Evolutionary conservation across 176 grass and related monocot species (phyloP), one percentile per base, ranked within the genome.

Genomic region (Oryza glaberrima): DNA sequence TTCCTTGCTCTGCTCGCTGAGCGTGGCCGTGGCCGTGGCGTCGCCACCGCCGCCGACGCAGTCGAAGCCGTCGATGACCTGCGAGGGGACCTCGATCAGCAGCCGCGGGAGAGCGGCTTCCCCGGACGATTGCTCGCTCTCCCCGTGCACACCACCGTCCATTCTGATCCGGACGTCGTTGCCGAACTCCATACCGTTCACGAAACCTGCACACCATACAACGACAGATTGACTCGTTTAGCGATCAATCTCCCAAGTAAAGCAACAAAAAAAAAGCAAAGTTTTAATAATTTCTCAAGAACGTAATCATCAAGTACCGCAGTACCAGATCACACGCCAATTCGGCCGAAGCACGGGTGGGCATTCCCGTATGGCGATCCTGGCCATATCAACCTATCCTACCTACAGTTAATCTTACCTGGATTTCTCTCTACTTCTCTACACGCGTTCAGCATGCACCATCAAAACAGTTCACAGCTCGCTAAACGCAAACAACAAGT

Each of bases 241-340:
- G 78, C 45, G 76, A 61, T 1, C 56, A 22, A 61, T 9, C 56
- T 61, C 19, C 20, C 56, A 61, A 22, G 56, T 22, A n/a, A 20
- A 60, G 56, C 56, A 60, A 60, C 19, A 32, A 5, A 6, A n/a
- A 28, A 60, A 60, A 60, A 60, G 56, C 56, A 60, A 9, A 41
- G 40, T 41, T 41, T 41, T 7, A n/a, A 9, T 60, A 49, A 14
- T 22, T 60, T 22, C 8, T n/a, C 56, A 22, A 60, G 56, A 60
- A 60, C 56, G 7, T 56, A 56, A 83, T 22, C 26, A 69, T 83
- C 69, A 87, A 83, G 84, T 8, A 79, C 76, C 70, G 81, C 76
- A 86, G 80, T 87, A 87, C 84, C 81, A 90, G 89, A 83, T 63
- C 58, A 63, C 56, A 79, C 84, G 80, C 89, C 76, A 87, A 70